Evolutionary conservation across 2,329 filamentous ascomycete genomes (phyloP).

Genomic region (Orbilia quercus): DNA sequence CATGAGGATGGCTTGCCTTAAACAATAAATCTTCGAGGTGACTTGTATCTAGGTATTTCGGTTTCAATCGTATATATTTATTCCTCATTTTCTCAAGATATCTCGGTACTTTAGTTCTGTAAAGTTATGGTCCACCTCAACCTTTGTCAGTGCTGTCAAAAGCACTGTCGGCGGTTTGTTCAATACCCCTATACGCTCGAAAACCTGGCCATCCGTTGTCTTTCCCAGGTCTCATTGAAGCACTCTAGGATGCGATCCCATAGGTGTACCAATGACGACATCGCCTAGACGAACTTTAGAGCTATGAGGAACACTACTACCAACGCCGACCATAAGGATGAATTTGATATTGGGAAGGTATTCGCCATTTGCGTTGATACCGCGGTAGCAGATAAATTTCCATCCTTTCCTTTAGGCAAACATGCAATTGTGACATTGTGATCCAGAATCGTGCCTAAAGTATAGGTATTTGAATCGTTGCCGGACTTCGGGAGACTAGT

Average conservation of each 20-base stretch:
- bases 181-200: not conserved
- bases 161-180: not conserved
- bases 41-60: not conserved
- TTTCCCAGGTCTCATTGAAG: constrained; percentile 17
- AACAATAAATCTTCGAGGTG: not conserved
- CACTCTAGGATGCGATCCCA: not conserved
- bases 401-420: constrained; percentile 4
- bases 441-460: not conserved
- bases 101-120: not conserved
- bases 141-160: not conserved
- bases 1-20: not conserved
- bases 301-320: constrained; percentile 10
- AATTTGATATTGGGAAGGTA: constrained; percentile 22
- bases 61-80: not conserved
- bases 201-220: not conserved
- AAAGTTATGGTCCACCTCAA: not conserved
- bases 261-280: constrained; percentile 11
- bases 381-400: not conserved
- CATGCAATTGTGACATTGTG: constrained; percentile 19
- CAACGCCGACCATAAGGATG: constrained; percentile 18
- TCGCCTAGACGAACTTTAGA: constrained; percentile 17
- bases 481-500: not conserved
- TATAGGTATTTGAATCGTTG: constrained; percentile 5
- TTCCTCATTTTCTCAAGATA: not conserved
- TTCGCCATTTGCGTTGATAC: not conserved